A percentile compares a stretch with the other conserved stretches of the same genome.
phyloP scores from a whole-genome alignment of 2,329 filamentous ascomycete species.

The Phialemonium atrogriseum region DNA sequence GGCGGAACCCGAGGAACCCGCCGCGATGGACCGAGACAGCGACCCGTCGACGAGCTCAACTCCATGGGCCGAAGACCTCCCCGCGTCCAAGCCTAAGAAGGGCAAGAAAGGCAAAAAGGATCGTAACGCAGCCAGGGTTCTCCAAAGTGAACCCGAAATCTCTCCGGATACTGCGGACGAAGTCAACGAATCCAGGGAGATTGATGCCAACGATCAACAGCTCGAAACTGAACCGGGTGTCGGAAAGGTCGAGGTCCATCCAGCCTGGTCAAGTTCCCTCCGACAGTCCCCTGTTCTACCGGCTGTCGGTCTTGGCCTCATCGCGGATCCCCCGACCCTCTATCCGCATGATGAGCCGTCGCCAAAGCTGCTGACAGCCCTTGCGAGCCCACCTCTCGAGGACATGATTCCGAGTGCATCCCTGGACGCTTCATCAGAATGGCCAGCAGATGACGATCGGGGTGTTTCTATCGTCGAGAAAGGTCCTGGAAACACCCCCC shows the following conservation, averaged over 20 bases:
- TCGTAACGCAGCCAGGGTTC: too few relatives aligned
- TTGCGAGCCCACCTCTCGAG: conserved; percentile 10
- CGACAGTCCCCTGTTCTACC: conserved; percentile 8
- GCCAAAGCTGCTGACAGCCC: conserved; percentile 19
- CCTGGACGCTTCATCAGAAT: too few relatives aligned
- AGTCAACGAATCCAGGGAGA: too few relatives aligned
- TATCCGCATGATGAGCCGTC: conserved; percentile 20
- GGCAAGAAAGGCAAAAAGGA: conserved; percentile 24
- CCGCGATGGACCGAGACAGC: not conserved
- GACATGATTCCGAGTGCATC: too few relatives aligned
- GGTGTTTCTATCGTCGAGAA: too few relatives aligned
- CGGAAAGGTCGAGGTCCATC: conserved; percentile 15
- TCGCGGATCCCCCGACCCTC: conserved; percentile 17
- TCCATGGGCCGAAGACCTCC: not conserved
- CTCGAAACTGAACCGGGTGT: conserved; percentile 1
- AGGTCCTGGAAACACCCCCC: too few relatives aligned
- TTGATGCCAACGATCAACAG: too few relatives aligned
- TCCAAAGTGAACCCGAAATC: too few relatives aligned
- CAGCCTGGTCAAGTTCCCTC: conserved; percentile 11
- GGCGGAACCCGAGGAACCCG: conserved; percentile 1
- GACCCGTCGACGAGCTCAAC: too few relatives aligned
- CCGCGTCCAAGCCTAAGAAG: conserved; percentile 1
- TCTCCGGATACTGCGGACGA: not conserved
- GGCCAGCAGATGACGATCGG: not conserved
- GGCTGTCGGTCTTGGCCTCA: conserved; percentile 18